Conservation (phyloP, 116 monocot genomes). For the Zostera marina region DNA sequence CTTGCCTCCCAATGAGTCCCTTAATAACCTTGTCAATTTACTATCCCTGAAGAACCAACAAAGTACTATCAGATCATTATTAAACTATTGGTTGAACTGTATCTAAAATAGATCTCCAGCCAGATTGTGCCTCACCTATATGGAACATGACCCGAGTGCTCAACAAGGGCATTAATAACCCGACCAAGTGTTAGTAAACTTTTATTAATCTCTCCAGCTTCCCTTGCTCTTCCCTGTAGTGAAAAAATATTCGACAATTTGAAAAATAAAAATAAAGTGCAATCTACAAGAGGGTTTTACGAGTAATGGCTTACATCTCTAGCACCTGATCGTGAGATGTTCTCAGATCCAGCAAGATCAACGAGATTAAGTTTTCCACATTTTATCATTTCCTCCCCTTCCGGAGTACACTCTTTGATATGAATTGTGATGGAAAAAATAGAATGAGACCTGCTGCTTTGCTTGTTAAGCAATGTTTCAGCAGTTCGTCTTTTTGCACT, state of each 20-base stretch:
- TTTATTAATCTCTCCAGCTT: constrained; percentile 99
- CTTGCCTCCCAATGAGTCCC: constrained; percentile 96
- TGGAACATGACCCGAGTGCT: constrained; percentile 96
- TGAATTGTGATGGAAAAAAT: constrained; percentile 97
- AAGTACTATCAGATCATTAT: background rate
- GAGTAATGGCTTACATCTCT: constrained; percentile 44
- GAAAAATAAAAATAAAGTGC: background rate
- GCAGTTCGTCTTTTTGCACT: constrained; percentile 92
- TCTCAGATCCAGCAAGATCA: constrained; percentile 96
- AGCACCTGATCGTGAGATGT: constrained; percentile 87
- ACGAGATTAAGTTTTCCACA: constrained; percentile 97
- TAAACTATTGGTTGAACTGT: background rate
- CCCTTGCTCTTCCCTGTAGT: constrained; percentile 95
- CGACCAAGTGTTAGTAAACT: constrained; percentile 98
- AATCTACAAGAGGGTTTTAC: background rate
- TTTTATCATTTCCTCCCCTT: constrained; percentile 97
- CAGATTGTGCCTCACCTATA: constrained; percentile 45
- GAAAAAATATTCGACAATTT: background rate
- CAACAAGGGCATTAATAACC: constrained; percentile 94
- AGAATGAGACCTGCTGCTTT: constrained; percentile 93
- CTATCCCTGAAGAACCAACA: constrained; percentile 39
- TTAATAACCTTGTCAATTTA: constrained; percentile 88
- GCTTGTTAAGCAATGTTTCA: constrained; percentile 94
- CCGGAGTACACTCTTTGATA: constrained; percentile 81
- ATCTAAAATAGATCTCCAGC: background rate